phyloP scores from a whole-genome alignment of 2,329 filamentous ascomycete species.

The Madurella fahalii region DNA sequence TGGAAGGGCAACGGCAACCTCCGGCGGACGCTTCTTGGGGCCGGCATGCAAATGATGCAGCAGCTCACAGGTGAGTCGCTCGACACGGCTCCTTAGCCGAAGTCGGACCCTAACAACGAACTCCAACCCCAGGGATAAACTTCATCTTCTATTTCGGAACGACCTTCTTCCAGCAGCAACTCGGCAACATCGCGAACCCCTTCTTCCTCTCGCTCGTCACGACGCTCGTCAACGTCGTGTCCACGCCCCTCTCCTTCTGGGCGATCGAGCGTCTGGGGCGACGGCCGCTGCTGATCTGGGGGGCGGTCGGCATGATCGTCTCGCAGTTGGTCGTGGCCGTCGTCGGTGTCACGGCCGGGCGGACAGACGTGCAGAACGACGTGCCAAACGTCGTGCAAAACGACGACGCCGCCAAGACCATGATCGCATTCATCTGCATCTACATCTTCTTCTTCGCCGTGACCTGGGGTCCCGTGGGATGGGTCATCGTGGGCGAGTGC shows the following conservation, averaged over 20 bases:
- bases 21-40: constrained; percentile 54
- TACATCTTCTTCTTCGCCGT: constrained; percentile 77
- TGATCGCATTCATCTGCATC: constrained; percentile 73
- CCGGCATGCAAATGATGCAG: constrained; percentile 58
- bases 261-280: constrained; percentile 67
- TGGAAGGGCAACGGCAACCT: constrained; percentile 51
- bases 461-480: constrained; percentile 66
- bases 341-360: constrained; percentile 39
- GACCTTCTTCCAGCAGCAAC: constrained; percentile 63
- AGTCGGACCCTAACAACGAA: background rate
- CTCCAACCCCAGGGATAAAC: constrained; percentile 47
- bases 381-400: constrained; percentile 45
- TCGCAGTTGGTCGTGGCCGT: constrained; percentile 68
- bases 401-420: constrained; percentile 40
- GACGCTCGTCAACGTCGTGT: constrained; percentile 70
- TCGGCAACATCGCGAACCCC: constrained; percentile 60
- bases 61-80: constrained; percentile 45
- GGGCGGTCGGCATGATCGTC: constrained; percentile 66
- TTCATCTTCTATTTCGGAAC: constrained; percentile 72
- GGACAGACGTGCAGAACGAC: constrained; percentile 37
- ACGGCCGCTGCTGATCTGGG: constrained; percentile 63
- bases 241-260: constrained; percentile 69
- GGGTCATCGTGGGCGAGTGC: constrained; percentile 70
- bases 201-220: constrained; percentile 72
- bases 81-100: constrained; percentile 49